Base-by-base conservation (phyloP, 1,139 yeast genomes). In the Meyerozyma guilliermondii region DNA sequence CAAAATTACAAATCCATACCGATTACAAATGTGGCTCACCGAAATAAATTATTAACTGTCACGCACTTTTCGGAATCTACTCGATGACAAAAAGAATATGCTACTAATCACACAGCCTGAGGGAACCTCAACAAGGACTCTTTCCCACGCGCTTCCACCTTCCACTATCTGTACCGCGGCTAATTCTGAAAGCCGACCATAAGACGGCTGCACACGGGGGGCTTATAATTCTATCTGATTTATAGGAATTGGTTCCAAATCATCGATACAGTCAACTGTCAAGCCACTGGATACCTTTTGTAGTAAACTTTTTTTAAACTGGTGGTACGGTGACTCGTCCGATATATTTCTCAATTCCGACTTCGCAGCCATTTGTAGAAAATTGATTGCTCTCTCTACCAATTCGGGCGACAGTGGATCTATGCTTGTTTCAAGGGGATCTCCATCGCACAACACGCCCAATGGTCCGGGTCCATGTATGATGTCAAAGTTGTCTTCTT, bases 391-490 rank as follows among this genome's bases (percentile, higher is more conserved):
- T 14, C 17, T n/a, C 17, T 10, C 11, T 6, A 24, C 14, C 13
- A 14, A 14, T 3, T 13, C 17, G 8, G n/a, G 13, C 14, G n/a
- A 9, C 38, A 14, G 16, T n/a, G 22, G 30, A 41, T 20, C 36
- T 11, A 33, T 18, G 23, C 40, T 33, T 7, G 22, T 43, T 7
- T 35, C 40, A 17, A 45, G 26, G n/a, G 48, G 42, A 26, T 42
- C 31, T n/a, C 43, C 45, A 10, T 50, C 40, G 30, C 42, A 41
- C 23, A 38, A 34, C 8, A 60, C 54, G 2, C 62, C 65, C 18
- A 53, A 53, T 11, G 60, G 58, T 20, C 54, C 63, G 11, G 59
- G 39, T 3, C 63, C 67, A 41, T 54, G 56, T 7, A 66, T 51
- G 11, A 50, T 53, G 46, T 63, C 68, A 44, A 55, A 55, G 7